phyloP scores from a whole-genome alignment of 1,139 yeast genomes.

The Kodamaea arcana region DNA sequence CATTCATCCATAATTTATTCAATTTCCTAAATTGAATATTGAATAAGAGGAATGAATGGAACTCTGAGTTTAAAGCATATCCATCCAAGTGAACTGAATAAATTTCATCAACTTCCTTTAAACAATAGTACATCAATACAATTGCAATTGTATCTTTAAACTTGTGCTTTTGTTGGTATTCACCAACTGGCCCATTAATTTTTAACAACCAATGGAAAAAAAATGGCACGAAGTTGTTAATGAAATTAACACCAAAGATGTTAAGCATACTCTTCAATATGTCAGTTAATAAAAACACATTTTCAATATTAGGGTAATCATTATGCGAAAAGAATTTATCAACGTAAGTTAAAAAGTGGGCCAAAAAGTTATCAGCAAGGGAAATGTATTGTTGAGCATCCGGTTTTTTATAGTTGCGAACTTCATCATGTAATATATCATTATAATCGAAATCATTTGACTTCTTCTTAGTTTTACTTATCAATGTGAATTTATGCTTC shows the following conservation, averaged over 20 bases:
- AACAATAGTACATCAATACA: constrained; percentile 22
- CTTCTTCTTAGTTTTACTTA: constrained; percentile 4
- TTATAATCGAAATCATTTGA: constrained; percentile 7
- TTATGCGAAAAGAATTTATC: constrained; percentile 28
- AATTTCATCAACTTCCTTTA: constrained; percentile 26
- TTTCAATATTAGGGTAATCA: constrained; percentile 19
- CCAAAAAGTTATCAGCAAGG: constrained; percentile 32
- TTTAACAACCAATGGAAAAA: constrained; percentile 44
- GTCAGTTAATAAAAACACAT: constrained; percentile 20
- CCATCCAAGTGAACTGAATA: constrained; percentile 26
- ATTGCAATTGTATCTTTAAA: constrained; percentile 37
- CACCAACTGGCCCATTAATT: constrained; percentile 8
- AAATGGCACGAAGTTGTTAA: constrained; percentile 44
- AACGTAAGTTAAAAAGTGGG: constrained; percentile 30
- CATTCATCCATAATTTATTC: constrained; percentile 28
- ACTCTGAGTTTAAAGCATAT: constrained; percentile 23
- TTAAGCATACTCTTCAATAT: constrained; percentile 27
- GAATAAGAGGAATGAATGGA: constrained; percentile 20
- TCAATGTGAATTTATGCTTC: constrained; percentile 7
- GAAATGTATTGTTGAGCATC: constrained; percentile 37
- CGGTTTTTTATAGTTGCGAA: constrained; percentile 28
- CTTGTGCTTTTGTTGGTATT: constrained; percentile 13
- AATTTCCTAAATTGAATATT: constrained; percentile 29
- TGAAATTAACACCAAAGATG: constrained; percentile 44
- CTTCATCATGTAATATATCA: constrained; percentile 12